Evolutionary conservation across 352 stramenopile species (phyloP).

Genomic region (Lagenidium giganteum): DNA sequence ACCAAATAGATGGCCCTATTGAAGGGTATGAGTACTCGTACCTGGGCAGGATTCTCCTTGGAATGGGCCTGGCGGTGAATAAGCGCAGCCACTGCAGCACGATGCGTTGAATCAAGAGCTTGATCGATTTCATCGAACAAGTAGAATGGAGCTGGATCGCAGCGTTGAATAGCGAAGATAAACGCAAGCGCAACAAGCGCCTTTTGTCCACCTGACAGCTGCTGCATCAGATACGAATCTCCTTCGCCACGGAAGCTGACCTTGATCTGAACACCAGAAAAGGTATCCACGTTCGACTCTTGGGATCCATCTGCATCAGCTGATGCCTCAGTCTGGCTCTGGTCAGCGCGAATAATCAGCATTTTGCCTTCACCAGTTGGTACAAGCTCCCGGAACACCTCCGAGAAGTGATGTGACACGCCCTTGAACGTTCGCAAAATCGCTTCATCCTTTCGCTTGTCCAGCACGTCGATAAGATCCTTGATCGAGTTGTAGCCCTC

Average conservation of each 20-base stretch:
- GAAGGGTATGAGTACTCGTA: conserved; percentile 11
- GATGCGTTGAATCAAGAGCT: conserved; percentile 96
- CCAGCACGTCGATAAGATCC: conserved; percentile 80
- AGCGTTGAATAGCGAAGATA: conserved; percentile 98
- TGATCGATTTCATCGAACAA: conserved; percentile 99
- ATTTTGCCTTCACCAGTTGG: conserved; percentile 93
- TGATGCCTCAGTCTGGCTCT: conserved; percentile 43
- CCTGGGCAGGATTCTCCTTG: conserved; percentile 80
- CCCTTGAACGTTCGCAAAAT: conserved; percentile 98
- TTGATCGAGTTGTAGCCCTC: conserved; percentile 79
- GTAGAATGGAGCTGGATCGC: conserved; percentile 98
- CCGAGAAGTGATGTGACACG: conserved; percentile 96
- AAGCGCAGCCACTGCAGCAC: conserved; percentile 91
- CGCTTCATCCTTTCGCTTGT: conserved; percentile 96
- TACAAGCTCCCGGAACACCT: conserved; percentile 97
- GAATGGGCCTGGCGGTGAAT: conserved; percentile 93
- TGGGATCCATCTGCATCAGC: conserved; percentile 8
- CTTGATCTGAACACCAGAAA: conserved; percentile 94
- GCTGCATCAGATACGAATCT: conserved; percentile 96
- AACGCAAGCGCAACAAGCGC: conserved; percentile 97
- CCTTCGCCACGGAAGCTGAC: conserved; percentile 93
- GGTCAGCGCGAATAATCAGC: conserved; percentile 90
- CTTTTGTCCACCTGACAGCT: conserved; percentile 98
- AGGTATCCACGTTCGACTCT: conserved; percentile 76
- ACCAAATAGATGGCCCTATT: too few relatives aligned